Base-by-base conservation (phyloP, 495 filamentous ascomycete species). In the Penicillium crystallinum region DNA sequence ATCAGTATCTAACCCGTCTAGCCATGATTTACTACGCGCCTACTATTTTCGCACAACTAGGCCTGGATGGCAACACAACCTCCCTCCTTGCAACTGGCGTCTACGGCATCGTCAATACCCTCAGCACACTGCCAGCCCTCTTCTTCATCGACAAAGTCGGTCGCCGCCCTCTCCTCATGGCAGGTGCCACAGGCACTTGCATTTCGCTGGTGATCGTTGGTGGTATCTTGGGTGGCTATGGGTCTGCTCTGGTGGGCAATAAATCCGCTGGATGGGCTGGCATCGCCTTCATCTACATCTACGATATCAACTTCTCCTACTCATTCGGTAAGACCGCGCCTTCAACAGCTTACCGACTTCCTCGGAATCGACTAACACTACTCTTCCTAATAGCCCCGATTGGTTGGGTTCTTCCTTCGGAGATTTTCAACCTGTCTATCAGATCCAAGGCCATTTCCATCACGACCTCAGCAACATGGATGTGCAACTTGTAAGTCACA, bases 251-350 rank as follows among this genome's bases (percentile, higher is more conserved):
- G 78, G 58, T 66, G 1, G 57, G 62, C 7, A 81, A 93, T 53
- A 62, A 69, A 17, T 80, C 79, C 0, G 85, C 84, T 6, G 89
- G 87, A 0, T 93, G 88, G 88, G 88, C 76, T 4, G 88, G 85
- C 6, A 84, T 90, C 15, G 82, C 74, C 51, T 89, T 91, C 77
- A 86, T 93, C 51, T 93, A 87, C 78, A 77, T 91, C 25, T 93
- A 89, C 59, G 86, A 90, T 58, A 71, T 89, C 36, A 85, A 89
- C 61, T 93, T 91, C 61, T 87, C 86, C 23, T 90, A 72, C 29
- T 70, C 70, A 0, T 70, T 69, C 33, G 70, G 72, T 73, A 49
- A 49, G 68, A 42, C n/a, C 8, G 25, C 5, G 10, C 15, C 40
- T 25, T 5, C 5, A 11, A n/a, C 9, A 3, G 3, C 30, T 27